Evolutionary conservation across 495 filamentous ascomycete genomes (phyloP), one percentile per base, ranked within the genome.

Genomic region (Podospora pseudoanserina): DNA sequence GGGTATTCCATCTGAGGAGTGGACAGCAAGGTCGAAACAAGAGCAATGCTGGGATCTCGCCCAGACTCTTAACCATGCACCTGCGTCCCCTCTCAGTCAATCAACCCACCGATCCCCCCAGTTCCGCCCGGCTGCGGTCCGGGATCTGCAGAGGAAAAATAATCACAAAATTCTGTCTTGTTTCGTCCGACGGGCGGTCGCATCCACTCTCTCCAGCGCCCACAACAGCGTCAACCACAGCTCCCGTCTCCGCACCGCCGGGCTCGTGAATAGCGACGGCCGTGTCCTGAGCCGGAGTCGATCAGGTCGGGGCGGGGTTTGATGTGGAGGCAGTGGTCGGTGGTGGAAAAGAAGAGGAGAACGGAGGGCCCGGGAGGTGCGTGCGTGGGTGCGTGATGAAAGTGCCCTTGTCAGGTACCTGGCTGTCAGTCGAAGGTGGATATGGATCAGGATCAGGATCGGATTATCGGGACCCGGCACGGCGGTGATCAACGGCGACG

Each of bases 21-120:
- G 44, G 63, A 53, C 19, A n/a, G 49, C 20, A 28, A 34, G 15
- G 26, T 20, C 19, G 39, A 57, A 55, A 30, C 20, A 30, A n/a
- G 44, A 70, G 66, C 68, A 65, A 61, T 66, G 61, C 65, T 55
- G 53, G 54, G 70, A 65, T 66, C 44, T 70, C 72, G 64, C 65
- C 66, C 65, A 61, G 13, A 62, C 55, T 68, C 69, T 15, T 54
- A 62, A 73, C 63, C 68, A 70, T 66, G 65, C 71, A 69, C 66
- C 55, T 5, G n/a, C n/a, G n/a, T 26, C 55, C n/a, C 55, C 55
- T 58, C 55, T 20, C n/a, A 26, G 18, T 19, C 23, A 58, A 58
- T 58, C 23, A 58, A 58, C 55, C 55, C 55, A 58, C 55, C n/a
- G 55, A 58, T 58, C 55, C 55, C 23, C 55, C 55, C 23, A 26